Evolutionary conservation across 495 filamentous ascomycete species (phyloP).

Genomic region (Penicillium ucsense): DNA sequence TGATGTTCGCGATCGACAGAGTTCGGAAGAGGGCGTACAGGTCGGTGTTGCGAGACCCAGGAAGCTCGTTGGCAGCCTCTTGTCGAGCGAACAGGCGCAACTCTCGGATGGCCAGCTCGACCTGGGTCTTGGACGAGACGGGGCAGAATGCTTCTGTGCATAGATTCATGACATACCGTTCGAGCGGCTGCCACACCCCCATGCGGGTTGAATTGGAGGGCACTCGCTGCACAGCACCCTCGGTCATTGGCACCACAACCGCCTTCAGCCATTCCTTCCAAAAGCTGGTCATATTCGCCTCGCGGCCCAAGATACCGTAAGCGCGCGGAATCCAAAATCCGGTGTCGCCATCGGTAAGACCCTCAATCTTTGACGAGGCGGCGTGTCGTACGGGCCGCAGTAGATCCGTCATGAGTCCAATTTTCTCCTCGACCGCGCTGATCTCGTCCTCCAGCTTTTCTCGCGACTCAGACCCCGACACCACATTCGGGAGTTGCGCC

Average conservation of each 20-base stretch:
- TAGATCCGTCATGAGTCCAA: constrained; percentile 90
- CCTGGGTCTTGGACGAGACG: constrained; percentile 86
- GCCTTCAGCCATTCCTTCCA: constrained; percentile 99
- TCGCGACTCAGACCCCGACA: constrained; percentile 69
- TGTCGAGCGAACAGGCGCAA: constrained; percentile 85
- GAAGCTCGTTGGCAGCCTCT: constrained; percentile 88
- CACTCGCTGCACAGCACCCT: constrained; percentile 72
- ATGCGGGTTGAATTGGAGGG: constrained; percentile 82
- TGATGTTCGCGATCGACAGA: constrained; percentile 80
- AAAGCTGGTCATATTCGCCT: constrained; percentile 75
- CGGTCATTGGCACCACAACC: constrained; percentile 86
- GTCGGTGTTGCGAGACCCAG: constrained; percentile 84
- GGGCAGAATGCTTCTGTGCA: constrained; percentile 92
- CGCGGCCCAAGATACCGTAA: constrained; percentile 86
- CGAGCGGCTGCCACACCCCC: constrained; percentile 93
- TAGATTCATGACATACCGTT: constrained; percentile 95
- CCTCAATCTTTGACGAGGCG: constrained; percentile 94
- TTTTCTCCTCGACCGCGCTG: constrained; percentile 93
- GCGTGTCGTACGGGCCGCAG: constrained; percentile 86
- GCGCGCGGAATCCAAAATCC: constrained; percentile 94
- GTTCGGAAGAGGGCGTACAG: constrained; percentile 87
- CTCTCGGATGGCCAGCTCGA: constrained; percentile 84
- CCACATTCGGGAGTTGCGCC: constrained; percentile 66
- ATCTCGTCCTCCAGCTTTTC: constrained; percentile 89
- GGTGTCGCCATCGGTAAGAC: constrained; percentile 89